Evolutionary conservation across 2,329 filamentous ascomycete species (phyloP).

Genomic region (Pseudogymnoascus sp.): DNA sequence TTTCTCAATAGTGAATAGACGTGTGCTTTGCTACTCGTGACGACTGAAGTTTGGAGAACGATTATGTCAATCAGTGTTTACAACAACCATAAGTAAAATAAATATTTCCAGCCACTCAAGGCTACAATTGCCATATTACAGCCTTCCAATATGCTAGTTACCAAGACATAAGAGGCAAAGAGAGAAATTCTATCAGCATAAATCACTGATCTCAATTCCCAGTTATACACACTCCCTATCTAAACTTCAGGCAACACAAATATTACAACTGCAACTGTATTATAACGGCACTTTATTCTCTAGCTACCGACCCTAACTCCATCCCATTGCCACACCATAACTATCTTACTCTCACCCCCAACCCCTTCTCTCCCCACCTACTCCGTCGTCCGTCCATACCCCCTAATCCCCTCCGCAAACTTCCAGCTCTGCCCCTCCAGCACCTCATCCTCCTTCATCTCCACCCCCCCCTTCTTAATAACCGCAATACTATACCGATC

Average conservation of each 20-base stretch:
- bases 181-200: not conserved
- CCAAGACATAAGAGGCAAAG: not conserved
- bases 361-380: not conserved
- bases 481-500: slow-evolving; percentile 89
- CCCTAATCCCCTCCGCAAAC: slow-evolving; percentile 89
- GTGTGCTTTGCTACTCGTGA: not conserved
- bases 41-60: not conserved
- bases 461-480: slow-evolving; percentile 81
- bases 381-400: slow-evolving; percentile 56
- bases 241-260: not conserved
- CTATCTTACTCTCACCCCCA: not conserved
- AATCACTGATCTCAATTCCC: not conserved
- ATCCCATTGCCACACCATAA: not conserved
- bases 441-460: slow-evolving; percentile 76
- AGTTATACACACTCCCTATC: not conserved
- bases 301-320: not conserved
- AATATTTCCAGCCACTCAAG: not conserved
- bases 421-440: slow-evolving; percentile 96
- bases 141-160: not conserved
- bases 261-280: not conserved
- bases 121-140: not conserved
- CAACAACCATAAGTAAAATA: not conserved
- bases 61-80: not conserved
- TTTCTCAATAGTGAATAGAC: not conserved
- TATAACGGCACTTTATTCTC: not conserved